phyloP scores from a whole-genome alignment of 805 yeast genomes.

The Candida chilensis region DNA sequence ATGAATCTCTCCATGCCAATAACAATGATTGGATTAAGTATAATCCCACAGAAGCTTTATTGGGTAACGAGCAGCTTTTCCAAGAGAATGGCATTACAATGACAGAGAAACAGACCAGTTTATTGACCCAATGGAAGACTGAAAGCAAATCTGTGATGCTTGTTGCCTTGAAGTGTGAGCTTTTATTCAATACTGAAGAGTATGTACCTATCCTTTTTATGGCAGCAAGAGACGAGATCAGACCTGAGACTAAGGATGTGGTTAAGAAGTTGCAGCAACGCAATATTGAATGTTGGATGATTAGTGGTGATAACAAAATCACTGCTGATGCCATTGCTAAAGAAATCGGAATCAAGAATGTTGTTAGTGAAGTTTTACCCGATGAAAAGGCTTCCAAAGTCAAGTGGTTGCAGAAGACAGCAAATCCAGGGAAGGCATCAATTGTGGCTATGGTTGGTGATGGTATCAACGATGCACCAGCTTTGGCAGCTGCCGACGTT shows the following conservation, averaged over 20 bases:
- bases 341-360: conserved; percentile 51
- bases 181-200: conserved; percentile 13
- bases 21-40: conserved; percentile 19
- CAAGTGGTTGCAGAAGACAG: conserved; percentile 41
- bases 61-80: conserved; percentile 58
- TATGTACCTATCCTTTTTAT: conserved; percentile 34
- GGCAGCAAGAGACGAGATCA: conserved; percentile 52
- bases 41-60: conserved; percentile 23
- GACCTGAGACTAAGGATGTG: conserved; percentile 49
- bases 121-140: conserved; percentile 45
- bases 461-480: conserved; percentile 81
- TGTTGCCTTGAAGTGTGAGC: conserved; percentile 31
- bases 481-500: conserved; percentile 64
- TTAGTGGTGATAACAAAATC: conserved; percentile 61
- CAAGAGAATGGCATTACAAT: conserved; percentile 33
- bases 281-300: conserved; percentile 60
- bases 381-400: conserved; percentile 60
- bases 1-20: conserved; percentile 5
- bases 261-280: conserved; percentile 26
- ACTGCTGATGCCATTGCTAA: conserved; percentile 64
- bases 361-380: conserved; percentile 67
- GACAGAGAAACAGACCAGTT: conserved; percentile 17
- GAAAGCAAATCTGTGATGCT: conserved; percentile 57
- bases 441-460: conserved; percentile 77
- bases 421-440: conserved; percentile 10